Evolutionary conservation across 805 yeast genomes (phyloP).

Genomic region (Candida anglica): DNA sequence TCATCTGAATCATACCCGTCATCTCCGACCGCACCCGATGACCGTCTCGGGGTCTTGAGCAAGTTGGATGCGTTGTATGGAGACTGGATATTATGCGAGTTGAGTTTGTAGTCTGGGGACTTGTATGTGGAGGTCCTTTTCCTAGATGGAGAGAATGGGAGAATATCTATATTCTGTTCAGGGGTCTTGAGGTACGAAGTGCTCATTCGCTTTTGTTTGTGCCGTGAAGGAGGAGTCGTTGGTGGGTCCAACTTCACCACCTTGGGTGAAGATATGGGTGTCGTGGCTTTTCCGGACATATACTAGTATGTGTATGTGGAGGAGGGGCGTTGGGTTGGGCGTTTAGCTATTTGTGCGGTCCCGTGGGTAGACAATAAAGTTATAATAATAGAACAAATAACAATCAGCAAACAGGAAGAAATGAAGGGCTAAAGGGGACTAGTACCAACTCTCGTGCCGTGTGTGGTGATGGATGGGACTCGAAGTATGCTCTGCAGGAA

Average conservation of each 20-base stretch:
- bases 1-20: slow-evolving; percentile 31
- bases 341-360: no score
- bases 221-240: slow-evolving; percentile 18
- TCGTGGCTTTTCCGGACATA: slow-evolving; percentile 25
- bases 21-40: no score
- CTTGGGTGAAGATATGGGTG: slow-evolving; percentile 33
- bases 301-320: no score
- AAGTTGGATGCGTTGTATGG: slow-evolving; percentile 21
- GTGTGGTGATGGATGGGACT: no score
- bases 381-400: no score
- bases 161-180: slow-evolving; percentile 21
- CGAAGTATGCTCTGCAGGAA: no score
- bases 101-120: slow-evolving; percentile 31
- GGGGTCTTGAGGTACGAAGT: slow-evolving; percentile 31
- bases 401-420: no score
- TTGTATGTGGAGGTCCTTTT: slow-evolving; percentile 29
- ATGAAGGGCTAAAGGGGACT: no score
- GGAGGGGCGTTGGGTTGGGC: background rate
- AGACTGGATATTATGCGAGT: slow-evolving; percentile 20
- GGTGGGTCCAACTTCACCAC: slow-evolving; percentile 19
- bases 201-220: slow-evolving; percentile 20
- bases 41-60: slow-evolving; percentile 29
- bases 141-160: slow-evolving; percentile 38
- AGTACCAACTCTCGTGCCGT: no score
- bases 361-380: no score